Base-by-base conservation (phyloP, 2,329 filamentous ascomycete species). In the Neonectria faginata region DNA sequence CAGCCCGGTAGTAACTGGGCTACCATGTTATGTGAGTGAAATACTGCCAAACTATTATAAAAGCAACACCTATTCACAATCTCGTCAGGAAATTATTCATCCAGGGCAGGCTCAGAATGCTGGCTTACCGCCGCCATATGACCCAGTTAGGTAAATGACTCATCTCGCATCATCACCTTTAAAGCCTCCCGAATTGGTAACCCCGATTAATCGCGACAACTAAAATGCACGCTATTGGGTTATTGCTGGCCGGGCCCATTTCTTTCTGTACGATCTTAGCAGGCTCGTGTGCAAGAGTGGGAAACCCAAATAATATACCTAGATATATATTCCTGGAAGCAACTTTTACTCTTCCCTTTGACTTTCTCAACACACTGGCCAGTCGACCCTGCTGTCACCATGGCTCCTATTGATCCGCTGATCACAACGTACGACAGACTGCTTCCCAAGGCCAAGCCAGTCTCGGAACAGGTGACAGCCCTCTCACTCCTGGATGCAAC, bases 401-500 rank as follows among this genome's bases (percentile, higher is more conserved):
- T 50, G 45, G 4, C 45, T n/a, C 18, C 27, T 18, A 29, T 31
- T 11, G 45, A 31, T 18, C 8, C 11, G n/a, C 18, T n/a, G 10
- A 29, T 50, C 16, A 10, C 14, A 9, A 27, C 18, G 10, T 18
- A 3, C 25, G 45, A 50, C 27, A n/a, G 45, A 10, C 12, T 50
- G 25, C 20, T 50, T 6, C 25, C 45, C 8, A 50, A 4, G 11
- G 29, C 45, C 2, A 29, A n/a, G 7, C 9, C 16, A 31, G 11
- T n/a, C 16, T 18, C 25, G 45, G 25, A 50, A 10, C 45, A 18
- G 25, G 45, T 27, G 14, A 50, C 45, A 60, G 44, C 71, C 1
- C 44, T 72, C 10, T 74, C 72, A 5, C 60, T 74, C 2, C 57
- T 74, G 2, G 72, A 74, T 29, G 62, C 64, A 12, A 74, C 72